Base-by-base conservation (phyloP, 2,329 filamentous ascomycete species). In the Ceratocystiopsis brevicomis region DNA sequence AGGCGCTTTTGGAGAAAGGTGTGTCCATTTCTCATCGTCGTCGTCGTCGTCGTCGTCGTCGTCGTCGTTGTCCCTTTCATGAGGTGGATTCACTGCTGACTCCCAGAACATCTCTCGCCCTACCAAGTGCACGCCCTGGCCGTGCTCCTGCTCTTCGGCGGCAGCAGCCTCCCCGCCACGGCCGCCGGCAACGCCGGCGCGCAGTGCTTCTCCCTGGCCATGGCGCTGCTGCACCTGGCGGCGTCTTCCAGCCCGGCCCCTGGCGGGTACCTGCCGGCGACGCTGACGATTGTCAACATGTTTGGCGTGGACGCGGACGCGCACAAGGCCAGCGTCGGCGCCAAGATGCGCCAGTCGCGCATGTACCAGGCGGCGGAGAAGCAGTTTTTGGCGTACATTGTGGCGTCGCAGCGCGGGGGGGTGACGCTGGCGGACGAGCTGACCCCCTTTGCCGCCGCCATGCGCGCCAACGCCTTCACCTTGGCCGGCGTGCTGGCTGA, bases 151-250 rank as follows among this genome's bases (percentile, higher is more conserved):
- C 49, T 61, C 15, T 40, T 51, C 14, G 41, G 49, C 19, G 40
- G 39, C 0, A 33, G 32, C 32, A 33, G 32, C 32, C 10, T 11
- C 32, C 10, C 11, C 32, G 32, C 13, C 13, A 14, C 32, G 32
- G 32, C 32, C n/a, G 40, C 37, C 1, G 43, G n/a, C 2, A 3
- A 14, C 9, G 18, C n/a, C 8, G 5, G 15, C n/a, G 15, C 41
- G 0, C 40, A 38, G 10, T 41, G 48, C 10, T 47, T 41, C 39
- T 39, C 45, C 21, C 45, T 64, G 2, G 55, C 53, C 12, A 41
- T 51, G 6, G 55, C 61, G 44, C 59, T 65, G 49, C 52, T 64
- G 38, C 42, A 54, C 44, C 56, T 57, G 3, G 56, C 58, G 11
- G 53, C 54, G 10, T 40, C 45, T 16, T 13, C 19, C 8, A 25